These are phyloP conservation scores for Aspergillus thermomutatus DNA, from an alignment of 2,329 filamentous ascomycete species.

Conservation along the genomic window DNA sequence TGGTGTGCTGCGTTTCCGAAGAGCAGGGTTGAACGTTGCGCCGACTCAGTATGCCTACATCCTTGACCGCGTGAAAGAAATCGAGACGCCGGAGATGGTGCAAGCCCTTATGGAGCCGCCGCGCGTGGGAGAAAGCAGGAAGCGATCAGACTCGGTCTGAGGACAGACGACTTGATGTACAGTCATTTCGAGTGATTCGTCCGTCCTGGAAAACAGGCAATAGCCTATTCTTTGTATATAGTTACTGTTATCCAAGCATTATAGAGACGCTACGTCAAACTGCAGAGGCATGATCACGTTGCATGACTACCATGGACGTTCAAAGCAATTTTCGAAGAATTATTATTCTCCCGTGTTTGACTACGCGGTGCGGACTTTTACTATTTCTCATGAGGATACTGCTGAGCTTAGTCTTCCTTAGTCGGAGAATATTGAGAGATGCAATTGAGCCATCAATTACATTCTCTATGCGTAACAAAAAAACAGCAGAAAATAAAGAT, in stretches of 20 bases:
- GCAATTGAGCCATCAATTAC: slow-evolving; percentile 1
- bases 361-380: background rate
- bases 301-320: background rate
- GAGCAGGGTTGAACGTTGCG: slow-evolving; percentile 33
- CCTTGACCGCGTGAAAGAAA: slow-evolving; percentile 37
- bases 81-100: slow-evolving; percentile 45
- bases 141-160: background rate
- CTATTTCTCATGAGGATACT: background rate
- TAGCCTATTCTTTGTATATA: background rate
- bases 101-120: slow-evolving; percentile 21
- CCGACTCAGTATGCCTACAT: slow-evolving; percentile 42
- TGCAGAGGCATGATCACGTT: background rate
- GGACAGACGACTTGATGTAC: background rate
- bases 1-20: slow-evolving; percentile 45
- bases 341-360: background rate
- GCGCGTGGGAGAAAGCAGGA: slow-evolving; percentile 10
- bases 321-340: background rate
- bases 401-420: background rate
- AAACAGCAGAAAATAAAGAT: slow-evolving; percentile 2
- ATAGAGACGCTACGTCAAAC: background rate
- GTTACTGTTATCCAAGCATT: background rate
- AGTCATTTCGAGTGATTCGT: background rate
- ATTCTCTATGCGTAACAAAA: slow-evolving; percentile 8
- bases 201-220: background rate
- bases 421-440: background rate